A percentile compares a stretch with the other conserved stretches of the same genome.
Evolutionary conservation across 192 early-diverging fungal genomes (phyloP).

Genomic region (Podochytrium sp.): DNA sequence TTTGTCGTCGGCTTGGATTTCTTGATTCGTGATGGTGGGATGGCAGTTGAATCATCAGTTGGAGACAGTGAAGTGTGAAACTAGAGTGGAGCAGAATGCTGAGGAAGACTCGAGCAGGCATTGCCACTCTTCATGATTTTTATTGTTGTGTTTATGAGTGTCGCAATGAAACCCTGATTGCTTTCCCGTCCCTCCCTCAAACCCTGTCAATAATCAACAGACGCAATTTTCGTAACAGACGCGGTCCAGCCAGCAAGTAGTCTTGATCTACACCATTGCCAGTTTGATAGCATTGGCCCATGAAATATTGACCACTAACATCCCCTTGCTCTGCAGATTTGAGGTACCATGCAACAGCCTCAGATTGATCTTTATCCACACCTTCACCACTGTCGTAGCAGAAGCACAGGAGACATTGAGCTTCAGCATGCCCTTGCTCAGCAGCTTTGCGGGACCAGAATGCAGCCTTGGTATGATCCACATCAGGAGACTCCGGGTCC

Average conservation of each 20-base stretch:
- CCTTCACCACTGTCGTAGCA: constrained; percentile 9
- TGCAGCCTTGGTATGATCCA: not conserved
- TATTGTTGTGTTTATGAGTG: no score
- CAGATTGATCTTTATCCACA: not conserved
- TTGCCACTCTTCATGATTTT: no score
- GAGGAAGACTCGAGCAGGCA: no score
- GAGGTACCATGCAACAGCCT: constrained; percentile 6
- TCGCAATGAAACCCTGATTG: no score
- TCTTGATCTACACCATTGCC: not conserved
- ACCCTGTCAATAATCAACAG: no score
- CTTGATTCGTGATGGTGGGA: no score
- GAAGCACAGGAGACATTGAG: not conserved
- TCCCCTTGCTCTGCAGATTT: not conserved
- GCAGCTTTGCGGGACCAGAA: not conserved
- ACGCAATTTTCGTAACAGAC: not conserved
- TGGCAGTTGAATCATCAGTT: no score
- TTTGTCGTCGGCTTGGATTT: no score
- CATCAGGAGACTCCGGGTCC: no score
- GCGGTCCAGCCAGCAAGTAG: not conserved
- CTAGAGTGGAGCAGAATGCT: no score
- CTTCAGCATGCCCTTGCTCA: not conserved
- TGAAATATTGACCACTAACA: not conserved
- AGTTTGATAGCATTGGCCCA: constrained; percentile 15
- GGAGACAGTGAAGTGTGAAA: no score
- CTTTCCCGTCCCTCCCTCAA: no score